phyloP scores from a whole-genome alignment of 805 yeast species.

The Kuraishia borneana region DNA sequence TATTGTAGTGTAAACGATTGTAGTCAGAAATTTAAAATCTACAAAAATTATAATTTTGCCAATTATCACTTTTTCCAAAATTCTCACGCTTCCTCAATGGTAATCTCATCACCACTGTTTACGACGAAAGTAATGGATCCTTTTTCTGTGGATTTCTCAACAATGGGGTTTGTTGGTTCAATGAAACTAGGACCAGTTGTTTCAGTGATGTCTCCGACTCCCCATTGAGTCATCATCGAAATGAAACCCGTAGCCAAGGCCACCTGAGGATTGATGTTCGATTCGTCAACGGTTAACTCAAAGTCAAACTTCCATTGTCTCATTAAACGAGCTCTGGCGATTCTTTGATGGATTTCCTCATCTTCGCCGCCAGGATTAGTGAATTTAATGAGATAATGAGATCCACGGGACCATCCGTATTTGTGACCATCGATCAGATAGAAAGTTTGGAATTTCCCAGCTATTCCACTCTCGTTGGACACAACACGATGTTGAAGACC shows the following conservation, averaged over 20 bases:
- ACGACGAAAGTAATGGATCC: slow-evolving; percentile 4
- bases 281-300: slow-evolving; percentile 40
- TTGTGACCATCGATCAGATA: slow-evolving; percentile 40
- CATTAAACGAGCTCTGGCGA: slow-evolving; percentile 45
- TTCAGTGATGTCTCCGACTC: slow-evolving; percentile 38
- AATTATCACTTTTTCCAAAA: neutral
- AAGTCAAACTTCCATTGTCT: slow-evolving; percentile 50
- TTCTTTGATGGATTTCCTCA: slow-evolving; percentile 41
- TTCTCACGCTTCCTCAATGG: slow-evolving; percentile 13
- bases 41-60: neutral
- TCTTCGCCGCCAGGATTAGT: slow-evolving; percentile 44
- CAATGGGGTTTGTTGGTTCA: slow-evolving; percentile 2
- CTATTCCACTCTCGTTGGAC: slow-evolving; percentile 21
- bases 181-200: slow-evolving; percentile 38
- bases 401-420: slow-evolving; percentile 43
- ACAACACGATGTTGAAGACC: slow-evolving; percentile 35
- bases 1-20: no score
- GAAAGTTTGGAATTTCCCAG: slow-evolving; percentile 34
- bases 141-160: slow-evolving; percentile 4
- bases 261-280: slow-evolving; percentile 33
- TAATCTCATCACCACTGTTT: slow-evolving; percentile 16
- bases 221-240: slow-evolving; percentile 63
- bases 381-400: slow-evolving; percentile 39
- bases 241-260: slow-evolving; percentile 52
- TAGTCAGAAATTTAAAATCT: neutral